Conservation (phyloP, 305 asterid species). For the Fraxinus platypoda region DNA sequence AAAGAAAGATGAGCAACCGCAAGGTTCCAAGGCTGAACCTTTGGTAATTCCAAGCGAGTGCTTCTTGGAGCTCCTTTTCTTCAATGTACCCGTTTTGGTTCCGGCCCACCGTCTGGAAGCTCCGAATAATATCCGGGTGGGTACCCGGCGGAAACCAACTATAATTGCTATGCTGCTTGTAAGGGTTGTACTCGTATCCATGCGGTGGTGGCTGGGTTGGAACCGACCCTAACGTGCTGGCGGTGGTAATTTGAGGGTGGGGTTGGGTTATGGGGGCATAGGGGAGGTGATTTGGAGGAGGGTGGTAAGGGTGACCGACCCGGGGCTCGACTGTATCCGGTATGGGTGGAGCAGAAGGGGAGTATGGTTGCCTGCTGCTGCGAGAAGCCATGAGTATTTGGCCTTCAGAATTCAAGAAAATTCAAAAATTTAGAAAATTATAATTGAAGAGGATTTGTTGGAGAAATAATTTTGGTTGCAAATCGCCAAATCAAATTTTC, state of each 20-base stretch:
- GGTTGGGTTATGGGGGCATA: slow-evolving; percentile 31
- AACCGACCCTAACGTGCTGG: slow-evolving; percentile 36
- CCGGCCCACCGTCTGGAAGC: slow-evolving; percentile 79
- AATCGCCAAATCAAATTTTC: too few relatives aligned
- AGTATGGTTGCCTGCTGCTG: slow-evolving; percentile 36
- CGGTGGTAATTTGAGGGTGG: slow-evolving; percentile 15
- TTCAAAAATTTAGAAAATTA: neutral
- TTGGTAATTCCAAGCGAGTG: slow-evolving; percentile 58
- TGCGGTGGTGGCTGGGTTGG: slow-evolving; percentile 27
- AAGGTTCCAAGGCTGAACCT: slow-evolving; percentile 59
- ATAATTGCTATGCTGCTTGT: slow-evolving; percentile 28
- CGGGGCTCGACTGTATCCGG: slow-evolving; percentile 36
- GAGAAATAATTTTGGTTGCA: too few relatives aligned
- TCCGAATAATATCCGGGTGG: slow-evolving; percentile 69
- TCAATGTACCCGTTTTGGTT: slow-evolving; percentile 74
- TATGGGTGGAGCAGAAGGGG: slow-evolving; percentile 82
- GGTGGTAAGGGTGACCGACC: slow-evolving; percentile 40
- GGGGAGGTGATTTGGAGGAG: slow-evolving; percentile 26
- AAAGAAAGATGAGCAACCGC: slow-evolving; percentile 73
- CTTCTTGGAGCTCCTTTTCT: slow-evolving; percentile 68
- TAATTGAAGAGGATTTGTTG: neutral
- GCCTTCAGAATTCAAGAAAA: neutral
- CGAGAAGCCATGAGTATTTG: slow-evolving; percentile 26
- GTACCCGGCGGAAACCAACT: slow-evolving; percentile 69
- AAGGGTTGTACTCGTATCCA: slow-evolving; percentile 34